Base-by-base conservation (phyloP, 208 protist genomes). In the Leishmania arabica region DNA sequence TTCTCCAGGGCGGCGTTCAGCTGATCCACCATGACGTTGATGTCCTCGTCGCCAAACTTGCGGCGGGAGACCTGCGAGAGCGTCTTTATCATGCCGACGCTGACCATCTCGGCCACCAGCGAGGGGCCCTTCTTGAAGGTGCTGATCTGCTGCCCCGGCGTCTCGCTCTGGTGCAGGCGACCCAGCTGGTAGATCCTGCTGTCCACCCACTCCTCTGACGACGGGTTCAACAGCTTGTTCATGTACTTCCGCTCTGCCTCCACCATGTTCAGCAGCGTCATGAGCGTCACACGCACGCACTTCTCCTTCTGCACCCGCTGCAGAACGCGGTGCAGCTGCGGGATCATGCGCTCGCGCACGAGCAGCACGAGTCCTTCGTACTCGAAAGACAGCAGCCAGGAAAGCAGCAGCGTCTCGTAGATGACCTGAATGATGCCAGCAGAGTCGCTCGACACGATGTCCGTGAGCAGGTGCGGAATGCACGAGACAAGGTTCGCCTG, bases 31-130 rank as follows among this genome's bases (percentile, higher is more conserved):
- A 98, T 87, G 27, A 75, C 77, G 54, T 81, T 77, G 73, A 99
- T 98, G 84, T 99, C 97, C 31, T 94, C 93, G 75, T 99, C 97
- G 37, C 94, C 95, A 82, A 98, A 99, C 74, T 95, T 97, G 54
- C 94, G 86, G 49, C 93, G 93, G 58, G 81, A 82, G 21, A 98
- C 85, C 82, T 96, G 92, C 7, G 71, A 65, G 34, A 98, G 89
- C 8, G 95, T 98, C 81, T 98, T 96, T 45, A 98, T 83, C 92
- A 98, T 95, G 71, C 96, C 96, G 6, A 97, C 89, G 27, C 95
- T 89, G 54, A 97, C 92, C 96, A 98, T 98, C 82, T 98, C 95
- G 11, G 91, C 89, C 51, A 98, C 88, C 40, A 97, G 88, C 49
- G 89, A 88, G 2, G 94, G 92, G 2, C 92, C 92, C 54, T 91